These are phyloP conservation scores for Canariomyces notabilis DNA, from an alignment of 2,329 filamentous ascomycete genomes.

Conservation along the genomic window DNA sequence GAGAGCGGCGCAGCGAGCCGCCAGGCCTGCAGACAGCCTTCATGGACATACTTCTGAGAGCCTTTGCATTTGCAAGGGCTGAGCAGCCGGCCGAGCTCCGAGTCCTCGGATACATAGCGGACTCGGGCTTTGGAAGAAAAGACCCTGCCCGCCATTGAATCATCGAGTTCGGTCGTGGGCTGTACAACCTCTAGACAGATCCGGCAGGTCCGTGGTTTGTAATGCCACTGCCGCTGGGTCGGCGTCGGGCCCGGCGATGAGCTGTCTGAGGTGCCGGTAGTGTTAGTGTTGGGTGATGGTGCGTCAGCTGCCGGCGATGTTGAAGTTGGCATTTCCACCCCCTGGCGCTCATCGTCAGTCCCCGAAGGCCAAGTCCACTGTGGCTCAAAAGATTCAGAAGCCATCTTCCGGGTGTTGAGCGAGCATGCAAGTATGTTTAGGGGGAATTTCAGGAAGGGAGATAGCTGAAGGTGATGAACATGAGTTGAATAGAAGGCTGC, in stretches of 20 bases:
- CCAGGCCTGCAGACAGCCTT: constrained; percentile 82
- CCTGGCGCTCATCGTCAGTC: constrained; percentile 7
- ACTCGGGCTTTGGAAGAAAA: constrained; percentile 29
- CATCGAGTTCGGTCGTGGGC: constrained; percentile 41
- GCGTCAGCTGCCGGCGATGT: constrained; percentile 4
- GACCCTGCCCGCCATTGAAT: constrained; percentile 31
- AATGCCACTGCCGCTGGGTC: constrained; percentile 40
- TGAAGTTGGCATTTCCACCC: neutral
- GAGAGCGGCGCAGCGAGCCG: constrained; percentile 63
- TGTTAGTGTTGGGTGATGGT: constrained; percentile 3
- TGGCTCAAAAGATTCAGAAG: constrained; percentile 8
- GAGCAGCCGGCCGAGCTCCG: constrained; percentile 70
- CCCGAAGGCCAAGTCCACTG: constrained; percentile 20
- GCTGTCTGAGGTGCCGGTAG: constrained; percentile 4
- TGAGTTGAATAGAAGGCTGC: constrained; percentile 4
- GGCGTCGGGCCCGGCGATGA: constrained; percentile 15
- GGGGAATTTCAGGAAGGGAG: neutral
- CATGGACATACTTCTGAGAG: constrained; percentile 88
- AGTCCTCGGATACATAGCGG: constrained; percentile 67
- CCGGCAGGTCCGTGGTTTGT: constrained; percentile 71
- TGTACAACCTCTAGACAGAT: constrained; percentile 74
- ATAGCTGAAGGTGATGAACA: neutral
- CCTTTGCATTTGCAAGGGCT: constrained; percentile 93
- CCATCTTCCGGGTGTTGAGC: constrained; percentile 11
- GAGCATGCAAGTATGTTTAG: neutral